phyloP scores from a whole-genome alignment of 257 asterid species.

The Gentiana macrophylla region DNA sequence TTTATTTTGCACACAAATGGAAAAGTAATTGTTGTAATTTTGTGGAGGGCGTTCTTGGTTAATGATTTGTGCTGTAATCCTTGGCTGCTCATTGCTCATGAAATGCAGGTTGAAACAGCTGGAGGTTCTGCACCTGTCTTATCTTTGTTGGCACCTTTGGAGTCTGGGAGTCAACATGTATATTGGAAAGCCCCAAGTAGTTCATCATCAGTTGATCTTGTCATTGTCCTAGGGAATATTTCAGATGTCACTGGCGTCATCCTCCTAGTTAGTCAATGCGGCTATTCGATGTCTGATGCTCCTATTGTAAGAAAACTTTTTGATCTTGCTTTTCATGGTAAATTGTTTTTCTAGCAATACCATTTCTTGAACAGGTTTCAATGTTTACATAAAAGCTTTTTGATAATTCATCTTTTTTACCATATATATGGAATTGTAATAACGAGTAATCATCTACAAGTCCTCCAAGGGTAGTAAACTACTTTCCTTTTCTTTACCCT shows the following conservation, averaged over 20 bases:
- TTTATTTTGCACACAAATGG: not conserved
- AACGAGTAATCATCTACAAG: too few species aligned
- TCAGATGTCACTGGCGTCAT: constrained; percentile 90
- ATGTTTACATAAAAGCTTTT: too few species aligned
- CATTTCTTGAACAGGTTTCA: not conserved
- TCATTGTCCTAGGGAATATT: constrained; percentile 58
- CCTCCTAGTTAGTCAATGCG: constrained; percentile 86
- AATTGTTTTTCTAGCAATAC: not conserved
- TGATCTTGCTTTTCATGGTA: not conserved
- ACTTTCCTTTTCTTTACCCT: too few species aligned
- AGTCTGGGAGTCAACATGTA: constrained; percentile 54
- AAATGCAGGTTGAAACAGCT: constrained; percentile 76
- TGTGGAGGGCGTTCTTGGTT: not conserved
- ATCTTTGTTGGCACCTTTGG: constrained; percentile 73
- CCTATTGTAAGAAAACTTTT: constrained; percentile 66
- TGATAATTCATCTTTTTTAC: too few species aligned
- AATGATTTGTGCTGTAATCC: not conserved
- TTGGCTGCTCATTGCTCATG: constrained; percentile 9
- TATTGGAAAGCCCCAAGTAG: constrained; percentile 88
- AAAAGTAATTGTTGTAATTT: not conserved
- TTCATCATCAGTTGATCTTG: constrained; percentile 70
- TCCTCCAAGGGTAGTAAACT: too few species aligned
- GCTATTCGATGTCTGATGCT: constrained; percentile 79
- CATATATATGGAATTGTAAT: too few species aligned
- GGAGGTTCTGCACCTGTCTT: constrained; percentile 74